Conservation (phyloP, 2,329 filamentous ascomycete species). For the Trichoderma breve region DNA sequence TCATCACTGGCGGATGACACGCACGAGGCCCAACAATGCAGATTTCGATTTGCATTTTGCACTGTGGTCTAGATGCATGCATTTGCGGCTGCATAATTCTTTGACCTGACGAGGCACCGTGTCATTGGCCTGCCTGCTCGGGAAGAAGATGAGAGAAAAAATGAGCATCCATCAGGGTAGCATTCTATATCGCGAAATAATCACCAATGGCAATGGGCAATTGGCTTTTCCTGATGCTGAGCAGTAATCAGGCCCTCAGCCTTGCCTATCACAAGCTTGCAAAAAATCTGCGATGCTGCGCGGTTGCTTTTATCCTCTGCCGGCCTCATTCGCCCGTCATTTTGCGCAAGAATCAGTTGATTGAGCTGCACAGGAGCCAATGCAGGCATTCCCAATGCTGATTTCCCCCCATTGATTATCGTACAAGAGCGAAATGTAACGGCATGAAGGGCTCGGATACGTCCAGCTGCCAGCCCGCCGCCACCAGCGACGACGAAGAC, state of each 20-base stretch:
- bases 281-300: background rate
- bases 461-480: constrained; percentile 5
- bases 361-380: constrained; percentile 16
- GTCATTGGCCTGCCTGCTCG: background rate
- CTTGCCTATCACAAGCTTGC: constrained; percentile 16
- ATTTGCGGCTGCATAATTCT: constrained; percentile 16
- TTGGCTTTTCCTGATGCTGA: background rate
- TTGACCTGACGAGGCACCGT: constrained; percentile 13
- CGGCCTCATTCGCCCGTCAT: constrained; percentile 7
- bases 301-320: constrained; percentile 13
- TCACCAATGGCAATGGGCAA: constrained; percentile 13
- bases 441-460: background rate
- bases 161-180: background rate
- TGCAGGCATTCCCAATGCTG: constrained; percentile 14
- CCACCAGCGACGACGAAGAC: constrained; percentile 7
- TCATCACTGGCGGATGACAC: background rate
- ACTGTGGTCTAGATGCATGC: constrained; percentile 14
- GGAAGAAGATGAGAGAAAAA: background rate
- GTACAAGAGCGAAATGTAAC: constrained; percentile 10
- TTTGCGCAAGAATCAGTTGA: background rate
- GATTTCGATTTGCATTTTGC: background rate
- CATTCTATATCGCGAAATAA: constrained; percentile 13
- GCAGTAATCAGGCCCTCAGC: constrained; percentile 8
- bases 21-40: constrained; percentile 7
- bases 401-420: background rate